phyloP scores from a whole-genome alignment of 306 rosid genomes.

The Rosa chinensis region DNA sequence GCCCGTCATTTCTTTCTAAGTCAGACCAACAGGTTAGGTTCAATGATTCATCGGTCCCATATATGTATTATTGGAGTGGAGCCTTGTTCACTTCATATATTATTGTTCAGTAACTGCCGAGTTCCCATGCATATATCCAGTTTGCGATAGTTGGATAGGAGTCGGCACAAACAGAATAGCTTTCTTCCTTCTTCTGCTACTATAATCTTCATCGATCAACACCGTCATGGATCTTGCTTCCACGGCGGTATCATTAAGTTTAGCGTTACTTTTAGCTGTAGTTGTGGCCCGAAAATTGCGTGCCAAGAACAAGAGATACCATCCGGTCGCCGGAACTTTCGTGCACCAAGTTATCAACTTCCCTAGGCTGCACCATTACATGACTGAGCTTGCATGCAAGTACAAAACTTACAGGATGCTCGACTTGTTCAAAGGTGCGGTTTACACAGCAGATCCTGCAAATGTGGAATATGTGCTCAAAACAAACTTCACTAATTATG shows the following conservation, averaged over 20 bases:
- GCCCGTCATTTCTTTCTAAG: no score
- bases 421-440: slow-evolving; percentile 9
- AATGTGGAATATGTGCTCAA: slow-evolving; percentile 35
- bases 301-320: slow-evolving; percentile 14
- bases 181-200: not conserved
- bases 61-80: not conserved
- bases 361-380: slow-evolving; percentile 22
- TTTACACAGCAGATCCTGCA: slow-evolving; percentile 33
- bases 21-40: no score
- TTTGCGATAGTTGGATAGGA: not conserved
- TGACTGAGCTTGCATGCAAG: slow-evolving; percentile 23
- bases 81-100: not conserved
- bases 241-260: not conserved
- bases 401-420: slow-evolving; percentile 16
- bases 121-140: not conserved
- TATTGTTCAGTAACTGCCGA: not conserved
- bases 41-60: no score
- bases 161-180: not conserved
- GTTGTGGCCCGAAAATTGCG: not conserved
- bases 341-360: slow-evolving; percentile 16
- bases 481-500: slow-evolving; percentile 7
- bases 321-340: slow-evolving; percentile 24
- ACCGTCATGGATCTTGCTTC: not conserved
- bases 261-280: not conserved
- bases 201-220: no score